phyloP scores from a whole-genome alignment of 208 protist genomes.

The Trypanosoma brucei region DNA sequence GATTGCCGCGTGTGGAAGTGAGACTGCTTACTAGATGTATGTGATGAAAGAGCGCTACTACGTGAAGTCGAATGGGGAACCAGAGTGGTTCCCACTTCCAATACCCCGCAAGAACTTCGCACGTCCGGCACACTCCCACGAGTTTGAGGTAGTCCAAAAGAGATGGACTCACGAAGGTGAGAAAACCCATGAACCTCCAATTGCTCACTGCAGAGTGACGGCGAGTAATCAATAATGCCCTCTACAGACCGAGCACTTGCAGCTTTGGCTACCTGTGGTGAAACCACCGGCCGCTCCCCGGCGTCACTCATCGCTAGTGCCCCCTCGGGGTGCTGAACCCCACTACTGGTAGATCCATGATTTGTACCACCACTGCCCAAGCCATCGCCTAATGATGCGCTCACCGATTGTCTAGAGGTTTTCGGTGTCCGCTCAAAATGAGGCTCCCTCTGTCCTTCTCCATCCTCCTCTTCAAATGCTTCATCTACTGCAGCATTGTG shows the following conservation, averaged over 20 bases:
- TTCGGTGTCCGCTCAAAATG: neutral
- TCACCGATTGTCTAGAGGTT: neutral
- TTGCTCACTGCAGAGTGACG: constrained; percentile 9
- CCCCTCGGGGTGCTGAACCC: neutral
- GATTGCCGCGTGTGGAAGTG: neutral
- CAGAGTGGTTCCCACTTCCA: constrained; percentile 1
- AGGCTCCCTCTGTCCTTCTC: neutral
- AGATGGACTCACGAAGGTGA: constrained; percentile 45
- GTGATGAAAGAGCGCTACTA: constrained; percentile 16
- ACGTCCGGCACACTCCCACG: neutral
- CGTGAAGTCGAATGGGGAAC: constrained; percentile 9
- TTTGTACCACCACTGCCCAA: neutral
- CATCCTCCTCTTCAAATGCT: neutral
- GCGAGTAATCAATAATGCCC: neutral
- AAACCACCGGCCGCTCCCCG: neutral
- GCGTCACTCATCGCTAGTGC: neutral
- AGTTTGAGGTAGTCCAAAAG: constrained; percentile 13
- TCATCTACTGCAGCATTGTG: constrained; percentile 1
- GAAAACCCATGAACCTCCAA: constrained; percentile 41
- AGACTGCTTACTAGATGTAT: neutral
- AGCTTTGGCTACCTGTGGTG: neutral
- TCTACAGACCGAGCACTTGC: neutral
- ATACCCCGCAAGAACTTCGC: constrained; percentile 6
- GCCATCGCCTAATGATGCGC: neutral
- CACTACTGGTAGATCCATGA: neutral